Percentiles rank a stretch among this genome's conserved stretches.
Conservation (phyloP, 257 asterid species). For the Solanum chilense region DNA sequence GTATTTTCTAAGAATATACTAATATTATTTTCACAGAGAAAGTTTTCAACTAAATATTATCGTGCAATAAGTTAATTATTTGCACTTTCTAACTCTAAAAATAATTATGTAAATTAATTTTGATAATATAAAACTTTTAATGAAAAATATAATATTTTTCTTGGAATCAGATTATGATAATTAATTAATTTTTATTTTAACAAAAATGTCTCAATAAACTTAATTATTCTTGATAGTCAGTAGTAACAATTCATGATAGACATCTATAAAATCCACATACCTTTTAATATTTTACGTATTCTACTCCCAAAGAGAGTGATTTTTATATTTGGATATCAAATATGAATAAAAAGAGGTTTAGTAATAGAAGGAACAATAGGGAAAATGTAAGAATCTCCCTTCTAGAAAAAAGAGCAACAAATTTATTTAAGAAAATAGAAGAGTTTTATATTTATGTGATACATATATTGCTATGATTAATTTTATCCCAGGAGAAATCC, state of each 20-base stretch:
- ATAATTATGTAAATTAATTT: background rate
- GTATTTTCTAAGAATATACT: background rate
- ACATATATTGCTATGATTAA: conserved; percentile 12
- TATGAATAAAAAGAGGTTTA: too few species aligned
- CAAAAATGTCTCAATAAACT: background rate
- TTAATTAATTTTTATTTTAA: background rate
- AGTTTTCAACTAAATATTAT: background rate
- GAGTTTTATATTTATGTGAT: conserved; percentile 31
- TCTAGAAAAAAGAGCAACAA: background rate
- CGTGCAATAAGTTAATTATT: background rate
- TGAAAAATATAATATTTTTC: background rate
- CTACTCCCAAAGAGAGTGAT: background rate
- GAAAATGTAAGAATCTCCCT: too few species aligned
- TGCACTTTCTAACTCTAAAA: background rate
- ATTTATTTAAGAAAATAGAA: conserved; percentile 22
- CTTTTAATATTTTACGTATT: background rate
- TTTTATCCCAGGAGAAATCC: conserved; percentile 5
- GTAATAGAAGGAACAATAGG: too few species aligned
- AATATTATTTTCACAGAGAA: background rate
- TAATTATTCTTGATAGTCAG: background rate
- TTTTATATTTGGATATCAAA: too few species aligned
- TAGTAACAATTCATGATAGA: background rate
- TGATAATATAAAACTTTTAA: background rate
- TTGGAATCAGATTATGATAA: background rate
- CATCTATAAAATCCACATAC: background rate